A percentile compares a stretch with the other conserved stretches of the same genome.
Conservation (phyloP, 805 yeast species). For the Brettanomyces sp. region DNA sequence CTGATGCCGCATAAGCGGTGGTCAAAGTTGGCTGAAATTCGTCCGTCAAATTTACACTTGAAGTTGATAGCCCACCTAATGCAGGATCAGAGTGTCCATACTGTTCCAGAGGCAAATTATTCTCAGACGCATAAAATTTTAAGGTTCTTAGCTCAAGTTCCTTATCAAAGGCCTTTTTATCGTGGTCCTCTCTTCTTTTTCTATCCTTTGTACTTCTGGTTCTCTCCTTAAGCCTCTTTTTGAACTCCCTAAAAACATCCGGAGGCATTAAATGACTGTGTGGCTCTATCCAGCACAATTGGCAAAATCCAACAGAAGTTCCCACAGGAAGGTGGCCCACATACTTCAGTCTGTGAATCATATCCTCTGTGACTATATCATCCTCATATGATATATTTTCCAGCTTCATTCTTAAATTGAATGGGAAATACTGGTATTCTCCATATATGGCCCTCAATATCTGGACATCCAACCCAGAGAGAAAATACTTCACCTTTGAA, state of each 20-base stretch:
- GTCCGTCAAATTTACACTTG: neutral
- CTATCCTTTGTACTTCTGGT: slow-evolving; percentile 40
- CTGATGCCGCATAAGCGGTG: slow-evolving; percentile 2
- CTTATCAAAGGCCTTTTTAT: slow-evolving; percentile 44
- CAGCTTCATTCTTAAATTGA: slow-evolving; percentile 47
- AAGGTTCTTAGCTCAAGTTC: slow-evolving; percentile 49
- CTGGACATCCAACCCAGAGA: slow-evolving; percentile 74
- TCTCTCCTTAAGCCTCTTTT: slow-evolving; percentile 49
- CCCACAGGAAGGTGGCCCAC: slow-evolving; percentile 79
- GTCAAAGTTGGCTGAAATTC: slow-evolving; percentile 8
- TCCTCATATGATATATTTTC: slow-evolving; percentile 66
- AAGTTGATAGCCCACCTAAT: slow-evolving; percentile 12
- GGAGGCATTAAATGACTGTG: slow-evolving; percentile 3
- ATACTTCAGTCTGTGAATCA: slow-evolving; percentile 58
- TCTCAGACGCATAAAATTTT: slow-evolving; percentile 53
- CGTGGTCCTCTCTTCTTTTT: slow-evolving; percentile 50
- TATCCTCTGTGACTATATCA: slow-evolving; percentile 39
- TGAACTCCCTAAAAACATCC: slow-evolving; percentile 25
- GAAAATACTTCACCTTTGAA: slow-evolving; percentile 53
- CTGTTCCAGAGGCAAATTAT: slow-evolving; percentile 28
- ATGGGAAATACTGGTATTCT: slow-evolving; percentile 59
- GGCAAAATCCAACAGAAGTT: slow-evolving; percentile 73
- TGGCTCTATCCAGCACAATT: slow-evolving; percentile 62
- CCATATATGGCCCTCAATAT: slow-evolving; percentile 53
- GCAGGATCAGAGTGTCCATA: slow-evolving; percentile 19